Evolutionary conservation across 345 rosid species (phyloP), one percentile per base, ranked within the genome.

Genomic region (Citrus medica): DNA sequence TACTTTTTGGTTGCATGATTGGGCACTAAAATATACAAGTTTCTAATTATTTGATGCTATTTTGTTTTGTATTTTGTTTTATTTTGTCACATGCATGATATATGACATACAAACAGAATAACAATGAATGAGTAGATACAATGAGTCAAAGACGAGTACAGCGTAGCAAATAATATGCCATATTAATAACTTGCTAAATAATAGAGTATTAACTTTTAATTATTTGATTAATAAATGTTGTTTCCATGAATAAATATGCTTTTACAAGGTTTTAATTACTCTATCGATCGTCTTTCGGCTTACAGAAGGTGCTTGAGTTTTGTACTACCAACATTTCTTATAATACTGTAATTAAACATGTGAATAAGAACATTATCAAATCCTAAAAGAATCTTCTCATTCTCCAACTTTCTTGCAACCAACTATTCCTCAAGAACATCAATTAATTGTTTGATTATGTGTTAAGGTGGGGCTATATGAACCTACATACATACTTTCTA

Each of bases 391-490:
- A 83, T 81, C 82, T 79, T 84, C 83, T 77, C 73, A 33, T 67
- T 72, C 86, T 81, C 89, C 86, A 75, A 81, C 85, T 69, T 81
- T 84, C 73, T 84, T 37, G 87, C 84, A 88, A 84, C 80, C 56
- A 75, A 40, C 37, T 53, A 61, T 5, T 27, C 69, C 58, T 73
- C 35, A 73, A 61, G n/a, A 60, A 53, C 51, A 46, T 46, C 51
- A 53, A 53, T 53, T 19, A 53, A 53, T 53, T 53, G 58, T 53
- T 53, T 19, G 58, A 53, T 16, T 53, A 53, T 53, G 19, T 17
- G 22, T 1, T 5, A 53, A 19, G 58, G 58, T 53, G 22, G 7
- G 0, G 22, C 58, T 53, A 53, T 53, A 17, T 17, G 22, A 53
- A 53, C 7, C 58, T 17, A 16, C 22, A 17, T 53, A 17, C 19